Percentiles rank a stretch among this genome's conserved stretches.
phyloP scores from a whole-genome alignment of 1,284 basidiomycete genomes.

The Pseudozyma sp. region DNA sequence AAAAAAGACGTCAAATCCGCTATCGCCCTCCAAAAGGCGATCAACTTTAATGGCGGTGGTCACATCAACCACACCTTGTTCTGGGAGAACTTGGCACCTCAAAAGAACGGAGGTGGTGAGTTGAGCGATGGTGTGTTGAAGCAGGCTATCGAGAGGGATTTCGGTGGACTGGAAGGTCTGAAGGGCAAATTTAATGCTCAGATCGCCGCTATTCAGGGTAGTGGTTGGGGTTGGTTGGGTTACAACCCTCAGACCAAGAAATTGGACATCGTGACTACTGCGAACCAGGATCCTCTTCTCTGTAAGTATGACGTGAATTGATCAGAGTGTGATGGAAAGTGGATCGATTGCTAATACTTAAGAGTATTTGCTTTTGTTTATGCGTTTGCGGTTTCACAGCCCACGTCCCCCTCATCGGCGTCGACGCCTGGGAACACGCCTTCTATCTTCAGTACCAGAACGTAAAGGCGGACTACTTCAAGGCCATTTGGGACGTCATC shows the following conservation, averaged over 20 bases:
- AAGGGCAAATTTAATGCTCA: conserved; percentile 62
- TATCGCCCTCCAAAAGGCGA: conserved; percentile 58
- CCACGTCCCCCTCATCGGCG: conserved; percentile 65
- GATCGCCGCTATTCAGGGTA: conserved; percentile 66
- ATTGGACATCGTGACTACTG: conserved; percentile 65
- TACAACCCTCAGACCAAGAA: conserved; percentile 56
- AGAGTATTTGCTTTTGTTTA: neutral
- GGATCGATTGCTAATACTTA: neutral
- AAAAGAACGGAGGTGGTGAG: conserved; percentile 63
- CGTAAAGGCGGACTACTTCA: conserved; percentile 68
- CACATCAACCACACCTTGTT: conserved; percentile 69
- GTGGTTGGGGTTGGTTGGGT: conserved; percentile 68
- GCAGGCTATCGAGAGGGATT: conserved; percentile 66
- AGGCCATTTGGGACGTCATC: conserved; percentile 68
- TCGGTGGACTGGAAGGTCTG: conserved; percentile 62
- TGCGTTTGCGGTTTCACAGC: conserved; percentile 17
- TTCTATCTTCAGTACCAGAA: conserved; percentile 69
- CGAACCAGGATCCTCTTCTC: conserved; percentile 68
- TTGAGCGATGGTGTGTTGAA: conserved; percentile 58
- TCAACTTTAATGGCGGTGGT: conserved; percentile 69
- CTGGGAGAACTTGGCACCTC: conserved; percentile 67
- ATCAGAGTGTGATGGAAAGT: neutral
- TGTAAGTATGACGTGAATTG: conserved; percentile 21
- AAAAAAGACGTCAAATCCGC: conserved; percentile 60
- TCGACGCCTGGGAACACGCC: conserved; percentile 68